Percentiles rank a stretch among this genome's conserved stretches.
These are phyloP conservation scores for Daldinia caldariorum DNA, from an alignment of 495 filamentous ascomycete species.

Conservation along the genomic window DNA sequence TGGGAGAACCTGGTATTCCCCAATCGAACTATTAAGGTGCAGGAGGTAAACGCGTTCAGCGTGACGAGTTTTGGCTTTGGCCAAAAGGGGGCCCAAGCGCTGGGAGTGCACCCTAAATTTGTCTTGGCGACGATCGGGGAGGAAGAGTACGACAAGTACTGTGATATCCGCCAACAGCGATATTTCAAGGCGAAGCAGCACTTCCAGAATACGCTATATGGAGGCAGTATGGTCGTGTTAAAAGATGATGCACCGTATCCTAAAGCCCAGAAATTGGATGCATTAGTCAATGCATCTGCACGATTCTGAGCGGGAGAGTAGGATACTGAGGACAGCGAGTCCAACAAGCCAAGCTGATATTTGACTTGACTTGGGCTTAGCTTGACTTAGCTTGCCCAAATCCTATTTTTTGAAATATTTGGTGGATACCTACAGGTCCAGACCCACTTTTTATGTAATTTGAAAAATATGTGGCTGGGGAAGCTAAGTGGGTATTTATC, in stretches of 20 bases:
- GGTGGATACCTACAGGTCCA: no score
- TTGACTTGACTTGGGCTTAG: no score
- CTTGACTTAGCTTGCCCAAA: no score
- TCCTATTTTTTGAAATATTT: no score
- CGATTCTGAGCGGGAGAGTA: constrained; percentile 23
- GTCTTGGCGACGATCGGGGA: constrained; percentile 83
- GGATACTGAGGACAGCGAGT: no score
- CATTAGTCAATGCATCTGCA: constrained; percentile 34
- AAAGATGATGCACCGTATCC: constrained; percentile 39
- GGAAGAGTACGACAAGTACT: constrained; percentile 72
- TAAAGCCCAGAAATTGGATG: constrained; percentile 22
- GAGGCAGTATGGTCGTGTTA: constrained; percentile 35
- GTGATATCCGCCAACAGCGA: constrained; percentile 29
- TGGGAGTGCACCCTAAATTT: constrained; percentile 88
- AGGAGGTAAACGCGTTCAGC: constrained; percentile 90
- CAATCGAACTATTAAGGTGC: constrained; percentile 88
- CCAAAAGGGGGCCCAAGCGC: constrained; percentile 89
- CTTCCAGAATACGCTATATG: constrained; percentile 39
- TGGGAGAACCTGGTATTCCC: constrained; percentile 98
- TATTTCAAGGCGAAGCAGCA: constrained; percentile 39
- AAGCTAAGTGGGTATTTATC: no score
- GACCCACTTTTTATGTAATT: no score
- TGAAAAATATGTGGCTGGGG: no score
- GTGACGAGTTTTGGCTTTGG: constrained; percentile 94
- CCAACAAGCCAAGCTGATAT: no score